These are phyloP conservation scores for Grigorovia transvaalensis DNA, from an alignment of 805 yeast species.

Conservation along the genomic window DNA sequence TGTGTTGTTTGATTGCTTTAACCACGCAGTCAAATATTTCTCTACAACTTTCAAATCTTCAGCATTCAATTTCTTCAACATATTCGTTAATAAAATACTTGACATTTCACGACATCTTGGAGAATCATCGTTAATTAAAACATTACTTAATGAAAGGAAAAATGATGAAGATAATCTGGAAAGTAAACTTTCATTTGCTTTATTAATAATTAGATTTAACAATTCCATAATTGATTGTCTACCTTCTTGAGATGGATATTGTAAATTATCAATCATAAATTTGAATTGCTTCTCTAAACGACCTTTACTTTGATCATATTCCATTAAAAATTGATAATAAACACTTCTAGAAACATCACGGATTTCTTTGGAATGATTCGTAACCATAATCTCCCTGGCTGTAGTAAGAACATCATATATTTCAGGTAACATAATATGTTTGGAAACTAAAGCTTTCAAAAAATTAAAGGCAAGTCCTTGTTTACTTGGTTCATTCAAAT, in stretches of 20 bases:
- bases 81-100: constrained; percentile 42
- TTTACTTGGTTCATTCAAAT: constrained; percentile 77
- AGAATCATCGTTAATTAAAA: constrained; percentile 66
- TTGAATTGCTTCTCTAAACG: constrained; percentile 74
- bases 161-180: constrained; percentile 60
- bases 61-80: constrained; percentile 41
- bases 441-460: constrained; percentile 63
- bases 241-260: constrained; percentile 79
- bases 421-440: constrained; percentile 72
- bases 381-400: constrained; percentile 76
- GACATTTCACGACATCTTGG: constrained; percentile 81
- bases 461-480: constrained; percentile 86
- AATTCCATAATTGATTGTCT: constrained; percentile 86
- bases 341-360: constrained; percentile 77
- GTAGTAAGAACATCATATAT: constrained; percentile 80
- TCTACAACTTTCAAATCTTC: constrained; percentile 28
- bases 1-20: constrained; percentile 41
- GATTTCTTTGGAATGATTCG: constrained; percentile 73
- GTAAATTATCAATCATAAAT: constrained; percentile 66
- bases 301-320: constrained; percentile 87
- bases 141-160: constrained; percentile 72
- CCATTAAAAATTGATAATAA: constrained; percentile 79
- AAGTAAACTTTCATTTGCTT: constrained; percentile 50
- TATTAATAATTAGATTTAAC: constrained; percentile 56
- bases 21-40: constrained; percentile 46